A percentile compares a stretch with the other conserved stretches of the same genome.
Conservation (phyloP, 2,329 filamentous ascomycete genomes). For the Mariannaea elegans region DNA sequence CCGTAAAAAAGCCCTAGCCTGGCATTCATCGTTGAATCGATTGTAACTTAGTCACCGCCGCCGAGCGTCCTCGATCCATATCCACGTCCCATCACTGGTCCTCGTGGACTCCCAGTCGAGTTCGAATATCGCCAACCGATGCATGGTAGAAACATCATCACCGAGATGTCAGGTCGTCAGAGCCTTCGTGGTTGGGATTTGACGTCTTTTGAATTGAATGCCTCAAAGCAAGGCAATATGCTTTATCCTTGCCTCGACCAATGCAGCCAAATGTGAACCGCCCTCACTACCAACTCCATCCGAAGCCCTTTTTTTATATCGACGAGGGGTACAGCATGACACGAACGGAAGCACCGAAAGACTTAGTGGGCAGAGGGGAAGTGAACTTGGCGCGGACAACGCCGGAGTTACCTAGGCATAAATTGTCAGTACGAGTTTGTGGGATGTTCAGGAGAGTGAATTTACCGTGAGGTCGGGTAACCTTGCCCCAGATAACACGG, state of each 20-base stretch:
- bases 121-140: constrained; percentile 37
- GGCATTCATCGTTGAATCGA: constrained; percentile 43
- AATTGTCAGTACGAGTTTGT: constrained; percentile 25
- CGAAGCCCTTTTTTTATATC: constrained; percentile 80
- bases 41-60: constrained; percentile 40
- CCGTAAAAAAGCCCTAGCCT: constrained; percentile 42
- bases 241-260: constrained; percentile 66
- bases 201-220: constrained; percentile 62
- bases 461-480: constrained; percentile 93
- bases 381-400: constrained; percentile 98
- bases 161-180: constrained; percentile 35
- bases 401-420: constrained; percentile 84
- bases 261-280: constrained; percentile 70
- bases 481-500: constrained; percentile 98
- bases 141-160: constrained; percentile 36
- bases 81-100: constrained; percentile 41
- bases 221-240: constrained; percentile 62
- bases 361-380: constrained; percentile 93
- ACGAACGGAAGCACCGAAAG: constrained; percentile 94
- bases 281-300: constrained; percentile 70
- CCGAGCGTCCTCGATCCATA: constrained; percentile 33
- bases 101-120: constrained; percentile 37
- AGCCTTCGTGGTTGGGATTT: constrained; percentile 47
- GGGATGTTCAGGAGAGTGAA: constrained; percentile 29
- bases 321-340: constrained; percentile 98